Evolutionary conservation across 2,329 filamentous ascomycete genomes (phyloP), one percentile per base, ranked within the genome.

Genomic region (Fusarium fujikuroi): DNA sequence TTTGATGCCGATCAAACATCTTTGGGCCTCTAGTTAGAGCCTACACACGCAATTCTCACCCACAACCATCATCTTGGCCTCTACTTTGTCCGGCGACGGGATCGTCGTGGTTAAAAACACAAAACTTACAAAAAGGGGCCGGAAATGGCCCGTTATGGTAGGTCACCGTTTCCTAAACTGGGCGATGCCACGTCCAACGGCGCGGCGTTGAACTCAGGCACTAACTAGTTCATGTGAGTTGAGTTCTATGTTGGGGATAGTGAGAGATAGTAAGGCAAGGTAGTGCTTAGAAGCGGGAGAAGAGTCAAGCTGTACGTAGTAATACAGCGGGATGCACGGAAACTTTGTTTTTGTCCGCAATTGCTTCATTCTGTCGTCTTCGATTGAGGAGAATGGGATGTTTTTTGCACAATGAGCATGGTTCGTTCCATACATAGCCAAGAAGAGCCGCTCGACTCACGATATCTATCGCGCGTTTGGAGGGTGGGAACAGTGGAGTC

Each of bases 101-200:
- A 64, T 66, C 66, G 58, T 34, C 47, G 62, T 61, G 52, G 40
- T 60, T 36, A 59, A 43, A 71, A 57, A 37, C 28, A 30, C 30
- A 47, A 73, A 73, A 60, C 63, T 43, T 60, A 58, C 50, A 61
- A 43, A 74, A 72, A 74, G 68, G 71, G 71, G 68, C 72, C 71
- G 71, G 71, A 74, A 74, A 64, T 74, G 72, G 68, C 67, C 72
- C 63, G 53, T 74, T 72, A 37, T 46, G 37, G 71, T 69, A 74
- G 67, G 63, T 62, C 56, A 69, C 39, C 70, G 69, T 66, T 73
- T 67, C 70, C 60, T 56, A 66, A 73, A 60, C 58, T 66, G 71
- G 71, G 60, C 37, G 58, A 73, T 73, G 70, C 70, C 66, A 73
- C 44, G 42, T 47, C 46, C 36, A 74, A 74, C 71, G 72, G 68